These are phyloP conservation scores for Rhodotorula sp. DNA, from an alignment of 1,284 basidiomycete genomes.

Conservation along the genomic window DNA sequence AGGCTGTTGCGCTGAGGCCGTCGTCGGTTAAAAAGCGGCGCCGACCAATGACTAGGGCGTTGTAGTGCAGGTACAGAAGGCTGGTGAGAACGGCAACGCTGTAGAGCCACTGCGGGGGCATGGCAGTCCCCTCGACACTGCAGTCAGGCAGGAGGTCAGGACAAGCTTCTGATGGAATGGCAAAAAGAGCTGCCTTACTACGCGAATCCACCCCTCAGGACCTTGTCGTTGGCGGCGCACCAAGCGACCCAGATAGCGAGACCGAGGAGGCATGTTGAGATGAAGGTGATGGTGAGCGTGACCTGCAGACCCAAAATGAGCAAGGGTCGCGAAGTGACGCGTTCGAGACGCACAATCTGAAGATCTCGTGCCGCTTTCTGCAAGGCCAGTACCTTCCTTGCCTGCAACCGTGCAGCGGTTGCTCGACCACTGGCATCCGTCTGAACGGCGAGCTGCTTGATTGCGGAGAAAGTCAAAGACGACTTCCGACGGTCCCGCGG, in stretches of 20 bases:
- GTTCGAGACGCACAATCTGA: not conserved
- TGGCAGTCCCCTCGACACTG: not conserved
- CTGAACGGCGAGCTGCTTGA: not conserved
- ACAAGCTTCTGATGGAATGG: no score
- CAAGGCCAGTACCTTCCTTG: not conserved
- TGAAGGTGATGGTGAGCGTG: not conserved
- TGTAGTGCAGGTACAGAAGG: not conserved
- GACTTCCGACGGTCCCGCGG: no score
- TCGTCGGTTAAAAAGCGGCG: not conserved
- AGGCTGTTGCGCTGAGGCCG: not conserved
- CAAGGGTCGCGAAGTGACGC: not conserved
- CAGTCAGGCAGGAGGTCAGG: not conserved
- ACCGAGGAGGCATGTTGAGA: not conserved
- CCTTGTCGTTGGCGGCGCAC: not conserved
- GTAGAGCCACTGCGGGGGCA: constrained; percentile 8
- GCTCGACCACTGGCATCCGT: not conserved
- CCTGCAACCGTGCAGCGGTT: not conserved
- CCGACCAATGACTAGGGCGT: not conserved
- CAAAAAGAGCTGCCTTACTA: not conserved
- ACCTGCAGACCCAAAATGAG: not conserved
- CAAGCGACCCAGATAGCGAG: not conserved
- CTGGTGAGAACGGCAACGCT: not conserved
- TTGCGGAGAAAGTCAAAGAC: no score
- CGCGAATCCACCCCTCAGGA: not conserved
- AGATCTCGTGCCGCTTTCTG: constrained; percentile 8